Percentiles rank a stretch among this genome's conserved stretches.
Conservation (phyloP, 1,284 basidiomycete species). For the Puccinia hordei region DNA sequence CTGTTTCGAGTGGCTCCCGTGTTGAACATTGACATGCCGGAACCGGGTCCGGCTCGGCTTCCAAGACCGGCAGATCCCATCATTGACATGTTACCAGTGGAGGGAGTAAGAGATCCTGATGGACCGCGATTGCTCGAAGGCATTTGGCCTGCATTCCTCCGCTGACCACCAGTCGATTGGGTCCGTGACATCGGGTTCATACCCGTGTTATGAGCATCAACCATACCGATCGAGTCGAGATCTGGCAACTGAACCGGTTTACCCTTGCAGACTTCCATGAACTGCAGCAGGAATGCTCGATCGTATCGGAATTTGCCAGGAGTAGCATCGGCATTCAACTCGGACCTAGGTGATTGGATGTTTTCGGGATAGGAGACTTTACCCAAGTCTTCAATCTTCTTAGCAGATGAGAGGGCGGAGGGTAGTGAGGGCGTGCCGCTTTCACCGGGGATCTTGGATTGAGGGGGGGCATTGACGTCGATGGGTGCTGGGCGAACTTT, state of each 20-base stretch:
- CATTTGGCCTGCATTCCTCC: slow-evolving; percentile 27
- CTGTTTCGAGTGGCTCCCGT: slow-evolving; percentile 23
- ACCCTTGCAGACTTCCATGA: slow-evolving; percentile 92
- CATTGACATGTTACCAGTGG: slow-evolving; percentile 27
- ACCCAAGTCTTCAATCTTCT: slow-evolving; percentile 78
- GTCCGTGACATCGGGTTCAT: slow-evolving; percentile 44
- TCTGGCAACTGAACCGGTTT: slow-evolving; percentile 87
- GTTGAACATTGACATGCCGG: slow-evolving; percentile 45
- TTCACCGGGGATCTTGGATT: slow-evolving; percentile 15
- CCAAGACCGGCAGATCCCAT: slow-evolving; percentile 43
- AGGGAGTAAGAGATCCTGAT: slow-evolving; percentile 44
- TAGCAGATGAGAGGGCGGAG: slow-evolving; percentile 62
- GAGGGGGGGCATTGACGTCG: slow-evolving; percentile 45
- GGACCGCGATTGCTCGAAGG: slow-evolving; percentile 34
- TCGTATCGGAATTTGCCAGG: slow-evolving; percentile 96
- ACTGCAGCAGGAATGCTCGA: slow-evolving; percentile 95
- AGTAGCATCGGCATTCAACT: slow-evolving; percentile 77
- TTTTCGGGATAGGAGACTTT: slow-evolving; percentile 80
- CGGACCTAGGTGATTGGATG: slow-evolving; percentile 77
- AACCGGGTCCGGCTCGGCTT: slow-evolving; percentile 31
- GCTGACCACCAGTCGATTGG: slow-evolving; percentile 47
- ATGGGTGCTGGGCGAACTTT: slow-evolving; percentile 48
- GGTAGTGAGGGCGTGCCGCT: slow-evolving; percentile 40
- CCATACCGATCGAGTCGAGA: slow-evolving; percentile 81
- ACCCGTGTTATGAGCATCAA: slow-evolving; percentile 16